Conservation (phyloP, 768 basidiomycete species). For the Suillus americanus region DNA sequence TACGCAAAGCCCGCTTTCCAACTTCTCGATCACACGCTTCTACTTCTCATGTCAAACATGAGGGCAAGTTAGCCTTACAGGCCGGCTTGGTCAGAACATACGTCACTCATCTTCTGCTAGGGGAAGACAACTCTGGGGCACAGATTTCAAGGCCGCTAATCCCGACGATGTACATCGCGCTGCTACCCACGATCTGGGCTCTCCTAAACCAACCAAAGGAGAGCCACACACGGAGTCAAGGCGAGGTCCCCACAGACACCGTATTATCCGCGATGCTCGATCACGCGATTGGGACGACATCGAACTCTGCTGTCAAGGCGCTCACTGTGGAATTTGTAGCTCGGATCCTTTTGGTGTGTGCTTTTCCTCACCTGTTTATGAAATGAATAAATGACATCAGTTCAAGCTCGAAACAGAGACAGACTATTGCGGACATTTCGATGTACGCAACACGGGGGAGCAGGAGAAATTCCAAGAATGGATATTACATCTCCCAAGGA, state of each 20-base stretch:
- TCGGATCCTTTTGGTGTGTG: constrained; percentile 63
- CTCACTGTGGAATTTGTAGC: constrained; percentile 75
- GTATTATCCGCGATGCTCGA: constrained; percentile 57
- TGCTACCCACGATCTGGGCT: constrained; percentile 81
- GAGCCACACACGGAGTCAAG: constrained; percentile 12
- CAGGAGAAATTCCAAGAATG: constrained; percentile 52
- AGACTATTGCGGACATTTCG: constrained; percentile 52
- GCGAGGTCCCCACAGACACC: constrained; percentile 20
- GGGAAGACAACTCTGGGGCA: constrained; percentile 40
- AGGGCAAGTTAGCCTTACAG: constrained; percentile 35
- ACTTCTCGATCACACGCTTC: constrained; percentile 16
- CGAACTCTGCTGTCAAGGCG: constrained; percentile 64
- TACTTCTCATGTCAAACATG: constrained; percentile 16
- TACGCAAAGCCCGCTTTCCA: constrained; percentile 9
- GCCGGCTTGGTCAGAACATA: constrained; percentile 57
- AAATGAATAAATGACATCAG: constrained; percentile 7
- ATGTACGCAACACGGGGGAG: constrained; percentile 28
- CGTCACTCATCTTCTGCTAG: constrained; percentile 56
- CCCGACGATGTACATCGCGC: constrained; percentile 55
- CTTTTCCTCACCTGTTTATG: not conserved
- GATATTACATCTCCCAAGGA: constrained; percentile 74
- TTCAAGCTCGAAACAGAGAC: constrained; percentile 59
- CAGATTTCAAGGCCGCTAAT: constrained; percentile 55
- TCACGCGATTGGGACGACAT: constrained; percentile 60
- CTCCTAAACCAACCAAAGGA: constrained; percentile 53